These are phyloP conservation scores for Limnanthes douglasii DNA, from an alignment of 345 rosid genomes.

Conservation along the genomic window DNA sequence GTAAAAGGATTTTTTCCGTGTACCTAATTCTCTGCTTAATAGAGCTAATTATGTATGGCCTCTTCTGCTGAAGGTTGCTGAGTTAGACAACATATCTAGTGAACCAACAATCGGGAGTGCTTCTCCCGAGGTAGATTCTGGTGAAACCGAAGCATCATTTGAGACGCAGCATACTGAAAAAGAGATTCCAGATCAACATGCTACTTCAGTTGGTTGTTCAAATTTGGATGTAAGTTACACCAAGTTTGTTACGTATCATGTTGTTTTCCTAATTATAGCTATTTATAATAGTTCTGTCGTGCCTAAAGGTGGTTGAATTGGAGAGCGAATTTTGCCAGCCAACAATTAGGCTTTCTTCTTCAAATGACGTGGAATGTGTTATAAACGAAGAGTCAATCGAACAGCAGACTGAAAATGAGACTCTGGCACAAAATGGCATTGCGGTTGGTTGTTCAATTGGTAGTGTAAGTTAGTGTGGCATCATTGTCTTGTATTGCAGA, in stretches of 20 bases:
- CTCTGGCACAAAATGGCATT: no score
- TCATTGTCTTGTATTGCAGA: no score
- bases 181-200: neutral
- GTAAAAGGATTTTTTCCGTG: neutral
- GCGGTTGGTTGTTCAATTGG: no score
- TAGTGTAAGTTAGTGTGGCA: no score
- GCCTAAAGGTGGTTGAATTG: conserved; percentile 8
- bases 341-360: neutral
- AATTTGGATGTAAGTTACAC: conserved; percentile 8
- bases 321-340: conserved; percentile 9
- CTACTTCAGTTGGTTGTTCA: conserved; percentile 6
- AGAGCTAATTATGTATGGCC: neutral
- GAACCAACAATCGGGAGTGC: neutral
- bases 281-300: no score
- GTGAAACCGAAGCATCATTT: conserved; percentile 10
- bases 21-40: neutral
- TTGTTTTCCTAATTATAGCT: neutral
- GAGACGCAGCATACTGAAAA: neutral
- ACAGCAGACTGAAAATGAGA: neutral
- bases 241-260: neutral
- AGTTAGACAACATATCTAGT: neutral
- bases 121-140: conserved; percentile 11
- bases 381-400: neutral
- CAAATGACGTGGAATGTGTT: conserved; percentile 2
- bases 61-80: neutral